Conservation (phyloP, 2,329 filamentous ascomycete genomes). For the Karstenula rhodostoma region DNA sequence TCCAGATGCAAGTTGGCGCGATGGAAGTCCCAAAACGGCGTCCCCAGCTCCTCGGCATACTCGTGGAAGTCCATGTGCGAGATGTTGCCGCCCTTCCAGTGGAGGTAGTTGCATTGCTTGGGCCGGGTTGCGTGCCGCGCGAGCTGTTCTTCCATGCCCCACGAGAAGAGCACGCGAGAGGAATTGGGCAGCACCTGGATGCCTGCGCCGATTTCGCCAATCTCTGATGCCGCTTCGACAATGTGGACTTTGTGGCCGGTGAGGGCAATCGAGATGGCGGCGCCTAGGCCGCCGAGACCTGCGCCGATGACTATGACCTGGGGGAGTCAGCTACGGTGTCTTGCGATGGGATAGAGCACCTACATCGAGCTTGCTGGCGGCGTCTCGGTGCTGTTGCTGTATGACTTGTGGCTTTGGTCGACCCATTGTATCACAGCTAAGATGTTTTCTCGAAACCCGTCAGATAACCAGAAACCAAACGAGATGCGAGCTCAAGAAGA, state of each 20-base stretch:
- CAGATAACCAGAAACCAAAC: neutral
- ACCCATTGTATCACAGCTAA: slow-evolving; percentile 33
- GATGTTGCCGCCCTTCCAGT: slow-evolving; percentile 62
- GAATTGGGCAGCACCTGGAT: slow-evolving; percentile 62
- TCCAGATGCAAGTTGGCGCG: slow-evolving; percentile 61
- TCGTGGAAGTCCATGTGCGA: slow-evolving; percentile 59
- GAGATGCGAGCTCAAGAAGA: neutral
- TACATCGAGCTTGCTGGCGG: slow-evolving; percentile 38
- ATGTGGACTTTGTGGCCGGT: slow-evolving; percentile 59
- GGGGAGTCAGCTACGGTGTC: neutral
- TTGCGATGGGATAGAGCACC: neutral
- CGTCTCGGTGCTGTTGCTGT: slow-evolving; percentile 35
- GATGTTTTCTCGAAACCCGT: no score
- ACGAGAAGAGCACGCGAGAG: slow-evolving; percentile 57
- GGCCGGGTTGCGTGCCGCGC: slow-evolving; percentile 53
- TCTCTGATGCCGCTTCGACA: slow-evolving; percentile 57
- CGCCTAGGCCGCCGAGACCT: slow-evolving; percentile 63
- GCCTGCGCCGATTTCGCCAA: slow-evolving; percentile 60
- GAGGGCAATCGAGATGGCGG: slow-evolving; percentile 57
- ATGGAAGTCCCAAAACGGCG: slow-evolving; percentile 64
- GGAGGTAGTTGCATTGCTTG: slow-evolving; percentile 58
- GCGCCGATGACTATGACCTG: slow-evolving; percentile 63
- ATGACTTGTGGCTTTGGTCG: slow-evolving; percentile 36
- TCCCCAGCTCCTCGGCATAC: slow-evolving; percentile 46
- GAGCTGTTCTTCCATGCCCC: slow-evolving; percentile 58